Conservation (phyloP, 2,329 filamentous ascomycete species). For the Penicillium concentricum region DNA sequence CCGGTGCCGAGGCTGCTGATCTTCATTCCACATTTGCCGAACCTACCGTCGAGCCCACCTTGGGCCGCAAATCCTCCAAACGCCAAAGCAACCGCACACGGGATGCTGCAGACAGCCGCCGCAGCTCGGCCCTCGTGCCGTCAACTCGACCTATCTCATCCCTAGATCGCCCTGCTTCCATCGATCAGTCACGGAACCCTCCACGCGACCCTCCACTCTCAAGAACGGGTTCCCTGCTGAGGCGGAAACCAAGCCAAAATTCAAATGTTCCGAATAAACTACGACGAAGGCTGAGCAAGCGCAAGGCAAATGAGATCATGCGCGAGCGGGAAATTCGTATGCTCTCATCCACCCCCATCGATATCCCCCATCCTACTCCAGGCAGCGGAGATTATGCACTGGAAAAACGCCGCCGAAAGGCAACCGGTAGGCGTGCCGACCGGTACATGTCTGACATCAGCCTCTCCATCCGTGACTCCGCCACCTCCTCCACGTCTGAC, state of each 20-base stretch:
- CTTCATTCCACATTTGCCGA: slow-evolving; percentile 37
- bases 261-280: slow-evolving; percentile 52
- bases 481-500: slow-evolving; percentile 74
- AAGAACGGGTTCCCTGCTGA: slow-evolving; percentile 50
- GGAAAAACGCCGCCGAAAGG: slow-evolving; percentile 60
- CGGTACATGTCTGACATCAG: slow-evolving; percentile 71
- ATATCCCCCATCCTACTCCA: slow-evolving; percentile 58
- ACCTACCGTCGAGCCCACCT: slow-evolving; percentile 24
- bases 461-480: slow-evolving; percentile 69
- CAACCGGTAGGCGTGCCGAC: slow-evolving; percentile 56
- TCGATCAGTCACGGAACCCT: slow-evolving; percentile 18
- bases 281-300: slow-evolving; percentile 73
- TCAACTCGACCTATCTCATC: slow-evolving; percentile 20
- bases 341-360: slow-evolving; percentile 69
- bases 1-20: slow-evolving; percentile 50
- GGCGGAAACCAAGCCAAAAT: slow-evolving; percentile 59
- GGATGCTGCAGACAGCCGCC: slow-evolving; percentile 24
- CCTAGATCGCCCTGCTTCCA: slow-evolving; percentile 21
- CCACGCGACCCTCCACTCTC: slow-evolving; percentile 40
- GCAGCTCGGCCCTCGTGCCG: slow-evolving; percentile 12
- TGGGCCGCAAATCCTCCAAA: slow-evolving; percentile 35
- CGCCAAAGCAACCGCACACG: slow-evolving; percentile 33
- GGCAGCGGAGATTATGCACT: slow-evolving; percentile 52
- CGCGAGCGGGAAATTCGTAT: slow-evolving; percentile 86
- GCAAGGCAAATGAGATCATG: slow-evolving; percentile 70